Base-by-base conservation (phyloP, 768 basidiomycete species). In the Boletus vermiculosoides region DNA sequence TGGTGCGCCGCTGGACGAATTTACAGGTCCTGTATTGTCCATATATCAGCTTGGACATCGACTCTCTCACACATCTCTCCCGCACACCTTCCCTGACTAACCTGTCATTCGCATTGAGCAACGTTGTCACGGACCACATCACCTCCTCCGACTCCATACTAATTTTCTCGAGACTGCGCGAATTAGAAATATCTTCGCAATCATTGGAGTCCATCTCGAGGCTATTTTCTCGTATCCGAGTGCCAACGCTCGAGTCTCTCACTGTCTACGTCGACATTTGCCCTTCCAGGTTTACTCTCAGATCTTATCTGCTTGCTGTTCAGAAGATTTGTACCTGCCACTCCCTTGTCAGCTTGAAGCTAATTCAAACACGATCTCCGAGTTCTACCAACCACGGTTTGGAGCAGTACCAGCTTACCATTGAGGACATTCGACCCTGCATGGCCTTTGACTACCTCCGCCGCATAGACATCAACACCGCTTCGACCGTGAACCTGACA, bases 361-460 rank as follows among this genome's bases (percentile, higher is more conserved):
- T 66, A 12, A 37, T 55, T 25, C 57, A 65, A 36, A 63, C 50
- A 12, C 57, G 53, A 25, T 42, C 57, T 23, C 31, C 52, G 22
- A 36, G 22, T 25, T 39, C 22, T n/a, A 33, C 33, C 37, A 50
- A 39, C 45, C 18, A 44, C 16, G 30, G 16, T 10, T 31, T 36
- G 28, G 55, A 63, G 16, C 55, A 33, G 3, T 39, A 20, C 30
- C 56, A 52, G 51, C 64, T 66, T 22, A 55, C 57, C n/a, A 7
- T 66, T 3, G 64, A 63, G 9, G 64, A 66, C 34, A 23, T 66
- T 5, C 54, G 25, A 8, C 64, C 65, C 13, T 63, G 56, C 45
- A 63, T 52, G 53, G 28, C 28, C 23, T 63, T 66, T 44, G 25
- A 7, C 22, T 23, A 58, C n/a, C 61, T 66, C 44, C 58, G 50